These are phyloP conservation scores for Hypomyces perniciosus DNA, from an alignment of 2,329 filamentous ascomycete genomes.

Conservation along the genomic window DNA sequence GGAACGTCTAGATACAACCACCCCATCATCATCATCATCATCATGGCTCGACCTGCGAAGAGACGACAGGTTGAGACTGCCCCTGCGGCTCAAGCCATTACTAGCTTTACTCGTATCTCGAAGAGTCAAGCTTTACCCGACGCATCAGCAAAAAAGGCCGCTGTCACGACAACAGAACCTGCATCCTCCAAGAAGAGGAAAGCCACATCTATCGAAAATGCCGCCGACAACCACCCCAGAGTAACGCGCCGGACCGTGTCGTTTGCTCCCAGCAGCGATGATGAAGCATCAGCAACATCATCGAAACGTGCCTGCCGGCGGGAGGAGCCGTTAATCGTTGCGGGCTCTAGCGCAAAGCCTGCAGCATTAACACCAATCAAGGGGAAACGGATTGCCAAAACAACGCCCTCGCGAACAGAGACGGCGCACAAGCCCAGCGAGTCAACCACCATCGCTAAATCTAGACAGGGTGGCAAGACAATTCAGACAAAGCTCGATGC, in stretches of 20 bases:
- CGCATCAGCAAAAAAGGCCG: conserved; percentile 30
- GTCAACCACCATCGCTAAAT: conserved; percentile 26
- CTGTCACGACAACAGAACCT: conserved; percentile 19
- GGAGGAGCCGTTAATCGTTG: conserved; percentile 16
- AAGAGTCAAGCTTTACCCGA: conserved; percentile 31
- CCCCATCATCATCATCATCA: neutral
- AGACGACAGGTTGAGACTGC: conserved; percentile 14
- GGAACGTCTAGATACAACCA: neutral
- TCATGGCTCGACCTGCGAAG: conserved; percentile 15
- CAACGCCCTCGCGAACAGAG: conserved; percentile 23
- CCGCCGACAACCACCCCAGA: conserved; percentile 20
- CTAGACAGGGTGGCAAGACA: conserved; percentile 23
- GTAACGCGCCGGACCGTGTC: conserved; percentile 25
- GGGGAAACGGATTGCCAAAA: conserved; percentile 27
- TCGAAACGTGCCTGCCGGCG: conserved; percentile 26
- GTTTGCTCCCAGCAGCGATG: conserved; percentile 29
- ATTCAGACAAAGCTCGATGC: conserved; percentile 35
- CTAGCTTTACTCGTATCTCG: conserved; percentile 42
- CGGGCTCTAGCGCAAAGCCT: neutral
- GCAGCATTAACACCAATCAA: conserved; percentile 15
- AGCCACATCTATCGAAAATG: conserved; percentile 21
- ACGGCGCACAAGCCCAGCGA: conserved; percentile 26
- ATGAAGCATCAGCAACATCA: conserved; percentile 18
- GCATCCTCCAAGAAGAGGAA: conserved; percentile 34
- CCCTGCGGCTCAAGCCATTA: conserved; percentile 28